Conservation (phyloP, 805 yeast species). For the Schizosaccharomyces octosporus region DNA sequence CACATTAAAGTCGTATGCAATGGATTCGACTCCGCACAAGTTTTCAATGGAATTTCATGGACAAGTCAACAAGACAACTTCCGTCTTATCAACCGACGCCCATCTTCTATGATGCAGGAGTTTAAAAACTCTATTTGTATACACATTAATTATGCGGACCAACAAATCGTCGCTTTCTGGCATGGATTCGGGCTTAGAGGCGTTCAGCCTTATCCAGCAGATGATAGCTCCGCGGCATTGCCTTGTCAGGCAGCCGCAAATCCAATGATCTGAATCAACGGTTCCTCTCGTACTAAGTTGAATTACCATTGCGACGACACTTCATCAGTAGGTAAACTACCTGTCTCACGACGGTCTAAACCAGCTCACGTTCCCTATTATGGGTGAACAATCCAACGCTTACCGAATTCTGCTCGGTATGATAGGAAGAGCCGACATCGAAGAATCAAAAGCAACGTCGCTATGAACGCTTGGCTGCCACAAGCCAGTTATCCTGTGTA, state of each 20-base stretch:
- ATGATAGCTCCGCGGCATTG: slow-evolving; percentile 26
- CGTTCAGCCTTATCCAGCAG: slow-evolving; percentile 27
- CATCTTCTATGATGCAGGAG: slow-evolving; percentile 20
- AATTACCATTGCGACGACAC: slow-evolving; percentile 17
- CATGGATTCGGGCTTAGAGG: slow-evolving; percentile 31
- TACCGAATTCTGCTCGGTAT: slow-evolving; percentile 26
- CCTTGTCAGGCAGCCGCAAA: slow-evolving; percentile 24
- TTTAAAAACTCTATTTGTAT: slow-evolving; percentile 15
- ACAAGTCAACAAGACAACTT: slow-evolving; percentile 19
- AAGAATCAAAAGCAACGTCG: slow-evolving; percentile 25
- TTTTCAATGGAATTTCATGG: slow-evolving; percentile 21
- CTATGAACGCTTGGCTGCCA: slow-evolving; percentile 26
- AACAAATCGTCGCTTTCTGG: slow-evolving; percentile 23
- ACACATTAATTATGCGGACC: slow-evolving; percentile 21
- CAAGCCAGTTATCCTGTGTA: slow-evolving; percentile 23
- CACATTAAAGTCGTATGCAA: slow-evolving; percentile 24
- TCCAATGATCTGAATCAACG: slow-evolving; percentile 24
- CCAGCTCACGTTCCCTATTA: slow-evolving; percentile 23
- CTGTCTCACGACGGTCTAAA: slow-evolving; percentile 2
- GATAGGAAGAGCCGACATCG: slow-evolving; percentile 28
- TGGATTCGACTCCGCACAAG: slow-evolving; percentile 24
- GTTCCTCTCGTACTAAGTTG: slow-evolving; percentile 24
- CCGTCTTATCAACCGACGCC: slow-evolving; percentile 17
- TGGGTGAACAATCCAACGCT: slow-evolving; percentile 25
- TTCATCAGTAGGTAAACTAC: slow-evolving; percentile 5